Evolutionary conservation across 257 asterid species (phyloP).

Genomic region (Solanum paucissectum): DNA sequence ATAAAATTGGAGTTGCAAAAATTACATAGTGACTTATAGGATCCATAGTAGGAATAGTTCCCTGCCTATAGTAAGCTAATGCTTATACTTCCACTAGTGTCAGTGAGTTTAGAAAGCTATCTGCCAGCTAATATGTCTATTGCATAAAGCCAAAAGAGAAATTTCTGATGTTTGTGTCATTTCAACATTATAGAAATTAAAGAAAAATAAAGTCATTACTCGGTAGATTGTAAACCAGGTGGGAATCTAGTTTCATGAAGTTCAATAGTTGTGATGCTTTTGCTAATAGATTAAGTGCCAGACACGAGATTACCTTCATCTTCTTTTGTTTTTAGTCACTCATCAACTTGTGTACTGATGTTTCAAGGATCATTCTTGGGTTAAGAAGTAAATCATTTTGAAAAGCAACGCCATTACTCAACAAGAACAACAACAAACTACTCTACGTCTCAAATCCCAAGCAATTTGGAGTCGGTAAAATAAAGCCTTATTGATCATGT

Average conservation of each 20-base stretch:
- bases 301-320: background rate
- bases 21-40: background rate
- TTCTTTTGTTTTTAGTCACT: background rate
- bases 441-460: background rate
- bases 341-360: background rate
- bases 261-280: background rate
- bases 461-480: background rate
- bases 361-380: background rate
- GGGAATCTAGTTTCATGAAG: background rate
- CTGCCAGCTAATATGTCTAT: background rate
- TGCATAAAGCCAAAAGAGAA: background rate
- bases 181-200: background rate
- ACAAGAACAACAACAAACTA: background rate
- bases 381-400: background rate
- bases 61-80: background rate
- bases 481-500: background rate
- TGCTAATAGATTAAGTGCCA: background rate
- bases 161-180: background rate
- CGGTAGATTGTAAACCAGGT: background rate
- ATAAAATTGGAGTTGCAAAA: background rate
- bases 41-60: background rate
- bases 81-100: background rate
- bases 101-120: background rate
- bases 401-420: background rate
- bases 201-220: background rate